Evolutionary conservation across 1,139 yeast species (phyloP).

Genomic region (Nadsonia commutata): DNA sequence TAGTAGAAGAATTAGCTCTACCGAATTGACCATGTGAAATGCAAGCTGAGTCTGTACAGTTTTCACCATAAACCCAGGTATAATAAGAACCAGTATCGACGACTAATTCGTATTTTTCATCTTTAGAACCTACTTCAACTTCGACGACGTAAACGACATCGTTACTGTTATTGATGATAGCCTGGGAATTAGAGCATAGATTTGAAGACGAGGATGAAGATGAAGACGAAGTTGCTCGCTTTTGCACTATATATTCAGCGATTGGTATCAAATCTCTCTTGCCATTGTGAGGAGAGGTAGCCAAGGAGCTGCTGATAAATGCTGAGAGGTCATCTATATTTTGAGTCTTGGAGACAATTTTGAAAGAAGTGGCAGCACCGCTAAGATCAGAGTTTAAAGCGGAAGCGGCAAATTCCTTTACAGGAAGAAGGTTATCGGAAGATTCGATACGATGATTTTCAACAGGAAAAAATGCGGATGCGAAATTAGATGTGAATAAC

Average conservation of each 20-base stretch:
- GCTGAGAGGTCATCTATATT: background rate
- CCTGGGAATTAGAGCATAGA: background rate
- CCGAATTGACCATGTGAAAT: slow-evolving; percentile 23
- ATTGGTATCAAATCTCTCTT: background rate
- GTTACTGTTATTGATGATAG: slow-evolving; percentile 3
- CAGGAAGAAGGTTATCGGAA: background rate
- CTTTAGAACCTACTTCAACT: slow-evolving; percentile 16
- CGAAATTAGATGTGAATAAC: background rate
- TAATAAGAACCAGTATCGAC: slow-evolving; percentile 56
- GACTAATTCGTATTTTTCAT: slow-evolving; percentile 32
- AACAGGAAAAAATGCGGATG: background rate
- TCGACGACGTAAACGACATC: slow-evolving; percentile 20
- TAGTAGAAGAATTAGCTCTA: slow-evolving; percentile 13
- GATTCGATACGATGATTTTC: background rate
- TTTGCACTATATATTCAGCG: background rate
- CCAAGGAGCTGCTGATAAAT: background rate
- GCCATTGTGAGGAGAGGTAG: background rate
- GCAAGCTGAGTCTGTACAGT: slow-evolving; percentile 37
- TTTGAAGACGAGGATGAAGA: background rate
- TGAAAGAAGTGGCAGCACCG: background rate
- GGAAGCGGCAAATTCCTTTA: background rate
- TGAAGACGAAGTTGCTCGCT: background rate
- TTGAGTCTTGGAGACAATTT: background rate
- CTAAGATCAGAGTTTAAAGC: background rate
- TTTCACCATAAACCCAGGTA: slow-evolving; percentile 45